Base-by-base conservation (phyloP, 2,329 filamentous ascomycete species). In the Colletotrichum cereale region DNA sequence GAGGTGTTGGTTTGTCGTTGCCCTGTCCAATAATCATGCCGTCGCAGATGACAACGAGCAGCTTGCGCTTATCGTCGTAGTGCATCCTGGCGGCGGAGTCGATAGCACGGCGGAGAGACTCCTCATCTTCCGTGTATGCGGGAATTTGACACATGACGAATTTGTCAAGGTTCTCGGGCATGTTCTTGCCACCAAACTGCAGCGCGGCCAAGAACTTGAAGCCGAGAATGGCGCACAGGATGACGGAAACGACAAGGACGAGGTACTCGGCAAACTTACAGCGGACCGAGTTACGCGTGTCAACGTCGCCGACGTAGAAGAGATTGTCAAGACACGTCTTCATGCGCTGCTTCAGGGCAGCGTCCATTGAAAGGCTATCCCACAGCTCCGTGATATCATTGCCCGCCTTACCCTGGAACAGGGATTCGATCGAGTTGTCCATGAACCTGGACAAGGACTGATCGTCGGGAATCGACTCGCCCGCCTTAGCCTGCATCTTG, bases 11-110 rank as follows among this genome's bases (percentile, higher is more conserved):
- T 73, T 95, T 90, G 80, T 99, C 96, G 82, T 99, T 99, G 78
- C 96, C 96, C 84, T 98, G 95, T 78, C 96, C 96, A 75, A 99
- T 97, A 85, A 99, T 99, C 96, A 99, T 98, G 83, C 96, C 96
- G 79, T 99, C 96, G 78, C 96, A 99, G 74, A 99, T 87, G 73
- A 99, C 88, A 75, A 97, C 90, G 34, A 99, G 86, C 16, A 99
- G 88, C 86, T 99, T 99, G 78, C 96, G 94, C 86, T 99, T 99
- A 80, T 99, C 96, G 78, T 99, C 96, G 79, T 99, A 99, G 75
- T 91, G 91, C 95, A 98, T 98, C 73, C 95, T 89, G 36, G 96
- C 95, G 71, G 94, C 93, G 0, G 96, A 99, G 81, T 99, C 96
- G 77, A 99, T 97, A 71, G 96, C 96, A 86, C 96, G 95, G 66